Conservation (phyloP, 352 stramenopile genomes). For the Elongisporangium prolatum region DNA sequence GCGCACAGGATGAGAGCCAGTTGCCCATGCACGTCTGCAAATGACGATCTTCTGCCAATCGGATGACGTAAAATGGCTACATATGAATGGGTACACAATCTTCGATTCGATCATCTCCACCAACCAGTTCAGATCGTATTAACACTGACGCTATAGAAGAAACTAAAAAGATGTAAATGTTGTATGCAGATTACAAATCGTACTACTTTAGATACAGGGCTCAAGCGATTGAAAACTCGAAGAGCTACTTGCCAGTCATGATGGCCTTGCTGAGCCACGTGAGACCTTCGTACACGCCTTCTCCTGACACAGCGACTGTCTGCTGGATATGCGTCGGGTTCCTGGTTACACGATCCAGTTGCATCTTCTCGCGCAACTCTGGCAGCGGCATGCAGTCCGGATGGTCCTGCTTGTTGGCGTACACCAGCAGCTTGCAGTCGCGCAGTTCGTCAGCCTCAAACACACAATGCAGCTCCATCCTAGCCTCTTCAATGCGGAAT, state of each 20-base stretch:
- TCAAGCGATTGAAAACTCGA: no score
- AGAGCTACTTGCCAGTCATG: not conserved
- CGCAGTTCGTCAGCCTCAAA: slow-evolving; percentile 34
- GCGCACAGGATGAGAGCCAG: slow-evolving; percentile 20
- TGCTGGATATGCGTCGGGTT: slow-evolving; percentile 26
- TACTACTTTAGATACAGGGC: no score
- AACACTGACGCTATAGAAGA: no score
- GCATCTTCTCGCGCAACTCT: slow-evolving; percentile 24
- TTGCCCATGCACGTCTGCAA: slow-evolving; percentile 20
- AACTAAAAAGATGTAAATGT: no score
- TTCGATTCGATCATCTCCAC: no score
- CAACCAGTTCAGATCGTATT: no score
- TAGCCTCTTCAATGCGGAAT: slow-evolving; percentile 39
- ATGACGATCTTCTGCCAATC: no score
- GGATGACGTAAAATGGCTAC: no score
- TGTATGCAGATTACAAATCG: no score
- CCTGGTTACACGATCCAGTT: slow-evolving; percentile 24
- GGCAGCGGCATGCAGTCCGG: slow-evolving; percentile 18
- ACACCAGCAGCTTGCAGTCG: slow-evolving; percentile 29
- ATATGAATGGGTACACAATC: no score
- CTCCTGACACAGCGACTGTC: slow-evolving; percentile 22
- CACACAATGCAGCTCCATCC: slow-evolving; percentile 30
- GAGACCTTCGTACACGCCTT: slow-evolving; percentile 40
- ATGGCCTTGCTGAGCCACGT: slow-evolving; percentile 34
- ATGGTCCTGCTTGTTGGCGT: slow-evolving; percentile 44